Conservation (phyloP, 225 moss, liverwort and hornwort genomes). For the Polytrichum commune region DNA sequence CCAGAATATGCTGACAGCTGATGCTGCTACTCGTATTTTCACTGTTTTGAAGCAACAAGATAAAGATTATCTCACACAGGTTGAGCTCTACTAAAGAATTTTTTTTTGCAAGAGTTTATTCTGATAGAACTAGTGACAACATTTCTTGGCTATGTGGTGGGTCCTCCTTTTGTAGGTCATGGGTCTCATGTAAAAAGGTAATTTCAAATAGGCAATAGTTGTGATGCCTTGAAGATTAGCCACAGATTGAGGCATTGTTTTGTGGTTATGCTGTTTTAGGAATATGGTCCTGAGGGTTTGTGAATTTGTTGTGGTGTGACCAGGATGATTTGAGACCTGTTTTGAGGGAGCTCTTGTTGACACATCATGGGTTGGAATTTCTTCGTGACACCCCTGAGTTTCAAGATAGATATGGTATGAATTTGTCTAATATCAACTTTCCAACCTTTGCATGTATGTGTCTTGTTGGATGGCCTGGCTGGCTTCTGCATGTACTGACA, state of each 20-base stretch:
- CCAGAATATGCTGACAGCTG: constrained; percentile 87
- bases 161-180: too few relatives aligned
- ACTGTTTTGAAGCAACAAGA: constrained; percentile 85
- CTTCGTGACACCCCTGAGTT: constrained; percentile 94
- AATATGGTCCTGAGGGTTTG: too few relatives aligned
- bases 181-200: neutral
- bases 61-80: constrained; percentile 77
- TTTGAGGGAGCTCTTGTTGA: constrained; percentile 72
- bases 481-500: neutral
- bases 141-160: too few relatives aligned
- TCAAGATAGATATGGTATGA: constrained; percentile 92
- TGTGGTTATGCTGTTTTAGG: neutral
- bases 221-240: too few relatives aligned
- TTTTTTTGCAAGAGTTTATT: neutral
- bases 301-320: neutral
- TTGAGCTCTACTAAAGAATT: neutral
- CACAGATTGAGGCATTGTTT: too few relatives aligned
- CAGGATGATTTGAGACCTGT: constrained; percentile 93
- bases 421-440: neutral
- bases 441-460: neutral
- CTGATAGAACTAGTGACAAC: too few relatives aligned
- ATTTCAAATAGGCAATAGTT: neutral
- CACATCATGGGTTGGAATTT: constrained; percentile 91
- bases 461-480: neutral
- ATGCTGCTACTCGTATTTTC: constrained; percentile 76